Base-by-base conservation (phyloP, 108 stramenopile genomes). In the Skeletonema grethae region DNA sequence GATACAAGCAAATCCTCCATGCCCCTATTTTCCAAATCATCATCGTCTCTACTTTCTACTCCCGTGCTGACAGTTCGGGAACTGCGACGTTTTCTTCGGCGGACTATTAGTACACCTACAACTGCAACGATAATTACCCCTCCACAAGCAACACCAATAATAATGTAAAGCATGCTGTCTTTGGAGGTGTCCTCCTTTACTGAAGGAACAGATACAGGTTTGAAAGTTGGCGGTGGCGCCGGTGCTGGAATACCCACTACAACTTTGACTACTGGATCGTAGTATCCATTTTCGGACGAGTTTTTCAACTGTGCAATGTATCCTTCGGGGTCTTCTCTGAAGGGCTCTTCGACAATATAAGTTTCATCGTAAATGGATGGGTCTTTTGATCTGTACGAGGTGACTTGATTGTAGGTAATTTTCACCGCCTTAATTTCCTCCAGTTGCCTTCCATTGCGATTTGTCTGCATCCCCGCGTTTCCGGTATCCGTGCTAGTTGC, bases 341-440 rank as follows among this genome's bases (percentile, higher is more conserved):
- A 59, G 2, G 57, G 57, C 18, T 34, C 30, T 10, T 29, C 32
- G 10, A 16, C 15, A 29, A 59, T 15, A 34, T 59, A 59, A 11
- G 10, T 34, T 12, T 59, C 57, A 59, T 59, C 57, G 20, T 59
- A 59, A 59, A 16, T 20, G 30, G 12, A 8, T 13, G 57, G 18
- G 13, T 59, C 57, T 29, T 55, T 9, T 6, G 53, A 22, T 24
- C 24, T 55, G 31, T 70, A 77, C 63, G 34, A 8, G 15, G 70
- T 7, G 5, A n/a, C 53, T 60, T 79, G 76, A 22, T 69, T 43
- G 69, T 76, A 76, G 13, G 58, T 57, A 24, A 76, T 36, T 38
- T 6, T 24, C 53, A 55, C 53, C 18, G 24, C 7, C 9, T 20
- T 55, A 6, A 24, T 10, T 55, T 9, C 53, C 6, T 55, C 53